Evolutionary conservation across 805 yeast species (phyloP).

Genomic region (Yarrowia porcina): DNA sequence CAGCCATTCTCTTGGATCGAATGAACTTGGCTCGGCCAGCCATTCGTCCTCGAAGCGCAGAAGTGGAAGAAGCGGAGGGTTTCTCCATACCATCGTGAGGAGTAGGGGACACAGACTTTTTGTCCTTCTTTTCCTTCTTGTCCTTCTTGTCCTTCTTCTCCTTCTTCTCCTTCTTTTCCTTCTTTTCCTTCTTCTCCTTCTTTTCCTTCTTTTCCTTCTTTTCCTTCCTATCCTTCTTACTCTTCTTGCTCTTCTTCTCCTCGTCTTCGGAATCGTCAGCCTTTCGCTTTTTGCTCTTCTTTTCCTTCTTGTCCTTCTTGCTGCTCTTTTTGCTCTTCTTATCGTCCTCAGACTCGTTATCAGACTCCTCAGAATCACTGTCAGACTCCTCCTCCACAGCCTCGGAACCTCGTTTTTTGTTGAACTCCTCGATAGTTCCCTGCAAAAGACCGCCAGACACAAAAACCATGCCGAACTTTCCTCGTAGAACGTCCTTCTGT

Average conservation of each 20-base stretch:
- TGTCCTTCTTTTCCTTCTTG: slow-evolving; percentile 36
- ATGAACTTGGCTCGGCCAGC: slow-evolving; percentile 86
- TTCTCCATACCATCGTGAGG: slow-evolving; percentile 36
- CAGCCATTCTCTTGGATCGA: slow-evolving; percentile 85
- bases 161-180: slow-evolving; percentile 32
- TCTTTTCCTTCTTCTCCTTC: slow-evolving; percentile 36
- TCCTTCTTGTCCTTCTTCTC: slow-evolving; percentile 35
- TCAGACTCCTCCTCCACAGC: slow-evolving; percentile 30
- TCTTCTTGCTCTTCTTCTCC: slow-evolving; percentile 30
- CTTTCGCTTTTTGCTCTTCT: slow-evolving; percentile 36
- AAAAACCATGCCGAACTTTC: slow-evolving; percentile 85
- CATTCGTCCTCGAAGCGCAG: slow-evolving; percentile 51
- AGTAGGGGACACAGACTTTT: slow-evolving; percentile 31
- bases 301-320: slow-evolving; percentile 29
- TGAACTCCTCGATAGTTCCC: slow-evolving; percentile 70
- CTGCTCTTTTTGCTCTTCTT: slow-evolving; percentile 21
- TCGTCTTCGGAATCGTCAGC: slow-evolving; percentile 33
- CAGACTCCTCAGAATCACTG: slow-evolving; percentile 37
- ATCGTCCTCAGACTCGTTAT: slow-evolving; percentile 24
- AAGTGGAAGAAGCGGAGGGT: slow-evolving; percentile 29
- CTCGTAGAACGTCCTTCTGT: slow-evolving; percentile 66
- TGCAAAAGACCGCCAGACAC: slow-evolving; percentile 78
- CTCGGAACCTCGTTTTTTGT: slow-evolving; percentile 37
- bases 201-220: slow-evolving; percentile 35
- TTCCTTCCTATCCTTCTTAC: slow-evolving; percentile 32